Evolutionary conservation across 148 eudicot genomes (phyloP), one percentile per base, ranked within the genome.

Genomic region (Agrostemma githago): DNA sequence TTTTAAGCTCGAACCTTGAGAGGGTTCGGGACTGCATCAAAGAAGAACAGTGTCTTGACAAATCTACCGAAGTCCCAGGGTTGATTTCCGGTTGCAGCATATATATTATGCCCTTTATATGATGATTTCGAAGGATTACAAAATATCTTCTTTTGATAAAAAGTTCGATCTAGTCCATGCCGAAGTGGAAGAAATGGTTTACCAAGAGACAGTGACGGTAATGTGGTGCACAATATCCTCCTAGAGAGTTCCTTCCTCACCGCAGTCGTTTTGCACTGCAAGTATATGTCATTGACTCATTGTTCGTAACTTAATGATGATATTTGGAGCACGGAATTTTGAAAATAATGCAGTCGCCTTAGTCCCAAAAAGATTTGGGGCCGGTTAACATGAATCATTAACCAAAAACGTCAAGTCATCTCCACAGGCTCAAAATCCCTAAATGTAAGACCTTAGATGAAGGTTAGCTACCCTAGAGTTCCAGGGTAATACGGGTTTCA

Each of bases 21-120:
- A 67, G 99, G 99, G 71, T 95, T 88, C 12, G 99, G 99, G 82
- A 86, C 85, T 56, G 92, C 96, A 66, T 92, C 90, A 88, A 92
- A 95, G 75, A 95, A 95, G 85, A 77, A 95, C 78, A 95, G 80
- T 62, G 99, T 95, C 83, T 74, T 89, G 40, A 90, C 56, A 82
- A 95, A 95, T 85, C 99, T 88, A 46, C 96, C 97, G 21, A 95
- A 71, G 72, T 95, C 99, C 99, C 99, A 95, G 62, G 97, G 86
- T 85, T 90, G 93, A 71, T 78, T 89, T 67, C 83, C 90, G 83
- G 83, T 81, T 82, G 89, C 86, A 11, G 92, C 84, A 62, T 67
- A 77, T 80, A 90, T 81, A 54, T 20, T 81, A 54, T 20, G 61
- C 66, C 86, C 77, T 81, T 79, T 88, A 72, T 72, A 44, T 38